A percentile compares a stretch with the other conserved stretches of the same genome.
phyloP scores from a whole-genome alignment of 768 basidiomycete species.

The Saitozyma podzolica region DNA sequence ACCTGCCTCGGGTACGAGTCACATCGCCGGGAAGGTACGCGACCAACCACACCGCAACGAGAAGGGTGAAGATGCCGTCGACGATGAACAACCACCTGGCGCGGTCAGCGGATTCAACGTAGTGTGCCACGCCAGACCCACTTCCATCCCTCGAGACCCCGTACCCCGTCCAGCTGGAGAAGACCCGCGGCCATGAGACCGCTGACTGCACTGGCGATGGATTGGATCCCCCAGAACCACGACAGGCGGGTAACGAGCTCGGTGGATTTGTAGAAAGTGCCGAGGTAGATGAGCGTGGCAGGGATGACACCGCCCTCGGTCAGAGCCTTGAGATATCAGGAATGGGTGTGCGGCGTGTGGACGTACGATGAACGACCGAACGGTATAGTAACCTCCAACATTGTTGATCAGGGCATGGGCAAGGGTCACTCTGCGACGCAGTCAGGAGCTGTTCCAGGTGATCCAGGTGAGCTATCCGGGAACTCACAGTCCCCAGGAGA shows the following conservation, averaged over 20 bases:
- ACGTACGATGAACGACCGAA: background rate
- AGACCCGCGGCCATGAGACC: background rate
- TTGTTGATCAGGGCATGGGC: background rate
- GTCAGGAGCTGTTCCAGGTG: background rate
- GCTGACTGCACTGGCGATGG: background rate
- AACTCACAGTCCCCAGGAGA: too few relatives aligned
- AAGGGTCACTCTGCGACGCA: background rate
- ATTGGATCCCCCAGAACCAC: background rate
- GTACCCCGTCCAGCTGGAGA: too few relatives aligned
- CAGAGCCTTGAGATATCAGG: background rate
- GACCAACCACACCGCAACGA: background rate
- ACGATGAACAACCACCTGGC: too few relatives aligned
- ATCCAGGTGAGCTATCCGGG: too few relatives aligned
- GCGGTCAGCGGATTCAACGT: too few relatives aligned
- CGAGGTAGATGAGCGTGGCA: background rate
- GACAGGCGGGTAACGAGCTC: background rate
- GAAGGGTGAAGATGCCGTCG: background rate
- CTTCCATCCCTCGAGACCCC: too few relatives aligned
- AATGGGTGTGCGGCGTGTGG: background rate
- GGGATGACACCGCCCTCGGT: slow-evolving; percentile 1
- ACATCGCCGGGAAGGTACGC: background rate
- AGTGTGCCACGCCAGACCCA: too few relatives aligned
- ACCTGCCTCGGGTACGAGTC: background rate
- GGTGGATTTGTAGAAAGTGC: background rate
- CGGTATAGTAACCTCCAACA: background rate